Evolutionary conservation across 2,329 filamentous ascomycete species (phyloP).

Genomic region (Aspergillus sp.): DNA sequence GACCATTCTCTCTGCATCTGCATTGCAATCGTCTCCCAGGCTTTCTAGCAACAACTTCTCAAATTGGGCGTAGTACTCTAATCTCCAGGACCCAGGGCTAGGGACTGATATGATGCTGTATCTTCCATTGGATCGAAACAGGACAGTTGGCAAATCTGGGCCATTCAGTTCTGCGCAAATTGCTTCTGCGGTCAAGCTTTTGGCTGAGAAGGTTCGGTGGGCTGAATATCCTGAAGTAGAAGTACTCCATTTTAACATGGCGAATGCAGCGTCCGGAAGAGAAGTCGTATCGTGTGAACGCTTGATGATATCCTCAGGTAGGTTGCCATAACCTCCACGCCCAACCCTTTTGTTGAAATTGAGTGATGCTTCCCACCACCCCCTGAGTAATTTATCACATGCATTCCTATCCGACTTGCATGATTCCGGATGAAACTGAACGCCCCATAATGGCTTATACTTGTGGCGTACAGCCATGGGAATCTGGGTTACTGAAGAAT

Average conservation of each 20-base stretch:
- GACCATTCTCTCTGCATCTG: not conserved
- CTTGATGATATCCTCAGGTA: slow-evolving; percentile 15
- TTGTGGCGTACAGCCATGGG: slow-evolving; percentile 74
- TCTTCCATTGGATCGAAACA: slow-evolving; percentile 42
- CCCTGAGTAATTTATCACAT: slow-evolving; percentile 57
- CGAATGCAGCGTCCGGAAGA: slow-evolving; percentile 44
- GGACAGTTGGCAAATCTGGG: slow-evolving; percentile 25
- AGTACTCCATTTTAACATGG: slow-evolving; percentile 29
- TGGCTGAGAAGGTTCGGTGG: slow-evolving; percentile 19
- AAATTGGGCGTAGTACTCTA: slow-evolving; percentile 27
- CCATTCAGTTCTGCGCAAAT: slow-evolving; percentile 31
- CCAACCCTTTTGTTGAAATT: slow-evolving; percentile 52
- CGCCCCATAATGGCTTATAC: slow-evolving; percentile 71
- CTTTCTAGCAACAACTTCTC: slow-evolving; percentile 20
- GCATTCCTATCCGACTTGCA: slow-evolving; percentile 67
- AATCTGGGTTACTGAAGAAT: slow-evolving; percentile 36
- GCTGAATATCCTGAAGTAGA: slow-evolving; percentile 21
- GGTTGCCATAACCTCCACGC: slow-evolving; percentile 15
- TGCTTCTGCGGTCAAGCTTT: slow-evolving; percentile 22
- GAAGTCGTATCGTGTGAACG: slow-evolving; percentile 10
- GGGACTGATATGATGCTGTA: slow-evolving; percentile 32
- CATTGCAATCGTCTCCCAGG: slow-evolving; percentile 5
- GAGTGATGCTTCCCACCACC: slow-evolving; percentile 68
- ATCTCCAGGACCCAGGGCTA: slow-evolving; percentile 29
- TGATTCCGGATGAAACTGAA: slow-evolving; percentile 90